A percentile compares a stretch with the other conserved stretches of the same genome.
phyloP scores from a whole-genome alignment of 768 basidiomycete genomes.

The Favolaschia claudopus region DNA sequence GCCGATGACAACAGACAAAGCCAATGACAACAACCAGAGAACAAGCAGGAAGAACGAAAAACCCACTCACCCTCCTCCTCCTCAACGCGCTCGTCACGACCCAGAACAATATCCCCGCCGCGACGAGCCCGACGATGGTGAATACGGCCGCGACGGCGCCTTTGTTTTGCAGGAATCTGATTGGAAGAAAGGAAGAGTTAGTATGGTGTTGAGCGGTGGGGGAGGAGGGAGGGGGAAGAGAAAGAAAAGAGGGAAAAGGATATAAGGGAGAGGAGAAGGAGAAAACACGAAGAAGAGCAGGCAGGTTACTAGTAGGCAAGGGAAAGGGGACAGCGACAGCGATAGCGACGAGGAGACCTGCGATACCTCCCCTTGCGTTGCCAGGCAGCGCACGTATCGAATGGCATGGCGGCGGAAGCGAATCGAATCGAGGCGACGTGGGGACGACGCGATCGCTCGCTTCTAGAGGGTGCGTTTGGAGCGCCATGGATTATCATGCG shows the following conservation, averaged over 20 bases:
- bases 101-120: constrained; percentile 44
- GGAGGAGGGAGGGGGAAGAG: not conserved
- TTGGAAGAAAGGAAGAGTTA: not conserved
- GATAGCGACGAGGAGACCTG: too few species aligned
- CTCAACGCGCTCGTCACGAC: constrained; percentile 49
- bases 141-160: constrained; percentile 60
- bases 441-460: too few species aligned
- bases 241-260: not conserved
- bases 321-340: too few species aligned
- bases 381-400: too few species aligned
- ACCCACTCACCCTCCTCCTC: constrained; percentile 37
- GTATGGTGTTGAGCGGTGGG: not conserved
- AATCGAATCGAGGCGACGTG: too few species aligned
- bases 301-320: too few species aligned
- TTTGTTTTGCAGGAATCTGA: constrained; percentile 61
- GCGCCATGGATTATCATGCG: too few species aligned
- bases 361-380: too few species aligned
- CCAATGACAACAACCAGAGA: too few species aligned
- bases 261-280: not conserved
- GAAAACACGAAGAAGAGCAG: too few species aligned
- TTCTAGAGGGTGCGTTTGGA: too few species aligned
- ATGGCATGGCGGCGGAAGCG: too few species aligned
- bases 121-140: constrained; percentile 58
- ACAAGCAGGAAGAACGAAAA: not conserved
- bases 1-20: not conserved